These are phyloP conservation scores for Aspergillus leporis DNA, from an alignment of 495 filamentous ascomycete genomes.

Conservation along the genomic window DNA sequence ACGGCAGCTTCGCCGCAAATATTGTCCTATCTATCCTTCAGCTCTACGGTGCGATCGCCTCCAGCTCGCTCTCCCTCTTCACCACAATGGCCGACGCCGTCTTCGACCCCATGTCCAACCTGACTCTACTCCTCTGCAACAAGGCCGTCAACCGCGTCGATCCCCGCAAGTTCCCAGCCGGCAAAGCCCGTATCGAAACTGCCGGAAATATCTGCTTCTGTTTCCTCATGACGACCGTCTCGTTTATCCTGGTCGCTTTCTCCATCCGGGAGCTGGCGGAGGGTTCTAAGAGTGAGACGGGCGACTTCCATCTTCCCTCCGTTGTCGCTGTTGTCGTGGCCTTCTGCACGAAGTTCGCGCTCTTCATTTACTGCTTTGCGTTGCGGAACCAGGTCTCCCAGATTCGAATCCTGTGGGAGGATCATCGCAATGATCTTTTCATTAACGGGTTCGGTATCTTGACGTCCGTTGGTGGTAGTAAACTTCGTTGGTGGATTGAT, in stretches of 20 bases:
- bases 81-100: slow-evolving; percentile 97
- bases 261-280: slow-evolving; percentile 66
- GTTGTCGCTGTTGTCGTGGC: slow-evolving; percentile 86
- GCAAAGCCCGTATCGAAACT: slow-evolving; percentile 93
- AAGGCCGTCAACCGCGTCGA: slow-evolving; percentile 89
- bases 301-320: slow-evolving; percentile 77
- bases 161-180: slow-evolving; percentile 84
- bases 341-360: slow-evolving; percentile 75
- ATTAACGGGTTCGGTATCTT: slow-evolving; percentile 91
- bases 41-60: slow-evolving; percentile 84
- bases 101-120: slow-evolving; percentile 91
- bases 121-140: slow-evolving; percentile 84
- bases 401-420: slow-evolving; percentile 89
- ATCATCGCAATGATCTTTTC: slow-evolving; percentile 85
- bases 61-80: slow-evolving; percentile 88
- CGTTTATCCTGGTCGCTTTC: slow-evolving; percentile 86
- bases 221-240: slow-evolving; percentile 93
- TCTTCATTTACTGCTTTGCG: slow-evolving; percentile 93
- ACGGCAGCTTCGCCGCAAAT: slow-evolving; percentile 87
- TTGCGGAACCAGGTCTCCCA: slow-evolving; percentile 87
- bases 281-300: slow-evolving; percentile 43
- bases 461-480: slow-evolving; percentile 81
- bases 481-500: slow-evolving; percentile 93
- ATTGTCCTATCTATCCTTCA: slow-evolving; percentile 76
- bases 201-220: slow-evolving; percentile 97